phyloP scores from a whole-genome alignment of 83 land plant genomes.

The Picea abies region DNA sequence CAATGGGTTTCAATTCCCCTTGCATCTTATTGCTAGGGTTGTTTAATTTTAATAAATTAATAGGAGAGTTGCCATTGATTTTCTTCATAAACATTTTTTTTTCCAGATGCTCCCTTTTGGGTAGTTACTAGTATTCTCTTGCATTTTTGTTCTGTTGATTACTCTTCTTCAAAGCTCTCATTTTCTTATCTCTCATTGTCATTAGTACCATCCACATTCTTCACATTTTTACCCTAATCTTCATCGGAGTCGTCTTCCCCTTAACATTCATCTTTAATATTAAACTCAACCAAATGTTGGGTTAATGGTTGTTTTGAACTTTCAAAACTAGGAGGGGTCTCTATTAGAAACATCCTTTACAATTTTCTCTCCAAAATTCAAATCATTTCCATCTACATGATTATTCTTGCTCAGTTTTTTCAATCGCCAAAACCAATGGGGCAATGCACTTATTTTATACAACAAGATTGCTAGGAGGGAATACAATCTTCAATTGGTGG shows the following conservation, averaged over 20 bases:
- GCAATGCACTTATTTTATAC: constrained; percentile 1
- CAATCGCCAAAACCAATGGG: constrained; percentile 34
- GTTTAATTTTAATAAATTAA: constrained; percentile 16
- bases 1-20: not conserved
- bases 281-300: constrained; percentile 11
- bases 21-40: constrained; percentile 17
- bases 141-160: constrained; percentile 25
- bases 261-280: not conserved
- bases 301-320: not conserved
- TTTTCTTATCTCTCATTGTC: constrained; percentile 27
- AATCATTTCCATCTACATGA: constrained; percentile 9
- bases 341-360: not conserved
- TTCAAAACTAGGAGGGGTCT: not conserved
- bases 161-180: constrained; percentile 40
- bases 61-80: too few relatives aligned
- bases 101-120: constrained; percentile 14
- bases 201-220: constrained; percentile 66
- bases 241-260: constrained; percentile 24
- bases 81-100: not conserved
- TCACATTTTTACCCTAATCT: constrained; percentile 28
- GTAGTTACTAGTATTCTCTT: constrained; percentile 32
- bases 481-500: too few relatives aligned
- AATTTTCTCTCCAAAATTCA: not conserved
- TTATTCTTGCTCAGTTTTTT: constrained; percentile 12
- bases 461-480: too few relatives aligned